Evolutionary conservation across 768 basidiomycete genomes (phyloP).

Genomic region (Cystobasidium onofrii): DNA sequence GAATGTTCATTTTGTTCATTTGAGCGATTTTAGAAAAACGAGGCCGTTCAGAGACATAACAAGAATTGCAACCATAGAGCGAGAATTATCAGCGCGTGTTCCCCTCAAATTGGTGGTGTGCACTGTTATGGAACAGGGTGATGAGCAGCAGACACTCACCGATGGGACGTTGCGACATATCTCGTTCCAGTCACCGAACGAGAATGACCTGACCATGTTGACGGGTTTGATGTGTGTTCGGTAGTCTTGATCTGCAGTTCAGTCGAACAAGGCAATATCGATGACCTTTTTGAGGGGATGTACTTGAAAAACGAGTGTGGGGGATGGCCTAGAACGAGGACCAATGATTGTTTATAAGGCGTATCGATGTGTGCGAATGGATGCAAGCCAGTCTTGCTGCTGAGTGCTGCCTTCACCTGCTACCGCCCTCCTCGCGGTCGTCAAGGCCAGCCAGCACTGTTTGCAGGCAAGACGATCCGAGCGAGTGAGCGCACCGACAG

Average conservation of each 20-base stretch:
- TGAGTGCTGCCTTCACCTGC: neutral
- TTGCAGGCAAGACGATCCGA: neutral
- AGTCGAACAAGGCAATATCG: too few species aligned
- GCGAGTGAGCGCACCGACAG: neutral
- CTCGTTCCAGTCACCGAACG: conserved; percentile 23
- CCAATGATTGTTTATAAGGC: neutral
- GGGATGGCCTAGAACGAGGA: neutral
- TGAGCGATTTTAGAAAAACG: too few species aligned
- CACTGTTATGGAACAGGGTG: neutral
- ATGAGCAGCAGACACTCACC: conserved; percentile 1
- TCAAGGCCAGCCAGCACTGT: neutral
- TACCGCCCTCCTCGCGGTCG: neutral
- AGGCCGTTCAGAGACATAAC: neutral
- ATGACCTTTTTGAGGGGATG: too few species aligned
- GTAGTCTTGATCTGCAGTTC: neutral
- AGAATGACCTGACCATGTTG: conserved; percentile 13
- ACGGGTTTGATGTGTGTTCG: neutral
- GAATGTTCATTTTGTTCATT: neutral
- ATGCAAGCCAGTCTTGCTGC: neutral
- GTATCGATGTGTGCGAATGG: neutral
- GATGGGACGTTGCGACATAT: conserved; percentile 29
- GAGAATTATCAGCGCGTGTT: neutral
- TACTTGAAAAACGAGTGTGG: conserved; percentile 1
- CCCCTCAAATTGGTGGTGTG: neutral
- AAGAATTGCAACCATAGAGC: neutral